Conservation (phyloP, 306 rosid species). For the Prunus dulcis region DNA sequence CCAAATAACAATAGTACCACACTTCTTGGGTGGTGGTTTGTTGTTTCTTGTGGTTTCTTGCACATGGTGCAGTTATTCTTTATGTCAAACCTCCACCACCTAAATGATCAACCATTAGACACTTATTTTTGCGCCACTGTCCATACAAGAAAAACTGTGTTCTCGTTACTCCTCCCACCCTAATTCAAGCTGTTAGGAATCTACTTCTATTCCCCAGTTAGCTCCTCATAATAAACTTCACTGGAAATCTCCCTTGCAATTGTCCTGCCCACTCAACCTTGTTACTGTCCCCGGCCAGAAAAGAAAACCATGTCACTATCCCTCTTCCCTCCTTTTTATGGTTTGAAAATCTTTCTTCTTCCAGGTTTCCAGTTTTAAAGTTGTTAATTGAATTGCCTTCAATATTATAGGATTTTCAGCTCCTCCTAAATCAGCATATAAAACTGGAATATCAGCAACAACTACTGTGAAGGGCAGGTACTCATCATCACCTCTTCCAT, state of each 20-base stretch:
- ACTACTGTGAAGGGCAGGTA: conserved; percentile 56
- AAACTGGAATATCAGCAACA: conserved; percentile 53
- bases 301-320: background rate
- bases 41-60: background rate
- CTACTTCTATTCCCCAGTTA: background rate
- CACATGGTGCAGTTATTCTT: background rate
- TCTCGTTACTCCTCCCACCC: background rate
- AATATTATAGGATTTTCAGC: conserved; percentile 41
- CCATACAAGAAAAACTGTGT: background rate
- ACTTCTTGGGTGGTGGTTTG: background rate
- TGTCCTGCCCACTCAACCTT: background rate
- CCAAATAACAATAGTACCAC: background rate
- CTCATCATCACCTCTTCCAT: conserved; percentile 68
- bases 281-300: background rate
- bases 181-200: background rate
- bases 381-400: conserved; percentile 2
- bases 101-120: background rate
- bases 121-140: background rate
- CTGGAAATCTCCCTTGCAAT: background rate
- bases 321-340: background rate
- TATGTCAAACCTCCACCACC: background rate
- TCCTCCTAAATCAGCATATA: conserved; percentile 56
- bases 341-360: background rate
- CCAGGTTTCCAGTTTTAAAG: background rate
- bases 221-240: background rate